Evolutionary conservation across 129 eudicot species (phyloP).

Genomic region (Tagetes erecta): DNA sequence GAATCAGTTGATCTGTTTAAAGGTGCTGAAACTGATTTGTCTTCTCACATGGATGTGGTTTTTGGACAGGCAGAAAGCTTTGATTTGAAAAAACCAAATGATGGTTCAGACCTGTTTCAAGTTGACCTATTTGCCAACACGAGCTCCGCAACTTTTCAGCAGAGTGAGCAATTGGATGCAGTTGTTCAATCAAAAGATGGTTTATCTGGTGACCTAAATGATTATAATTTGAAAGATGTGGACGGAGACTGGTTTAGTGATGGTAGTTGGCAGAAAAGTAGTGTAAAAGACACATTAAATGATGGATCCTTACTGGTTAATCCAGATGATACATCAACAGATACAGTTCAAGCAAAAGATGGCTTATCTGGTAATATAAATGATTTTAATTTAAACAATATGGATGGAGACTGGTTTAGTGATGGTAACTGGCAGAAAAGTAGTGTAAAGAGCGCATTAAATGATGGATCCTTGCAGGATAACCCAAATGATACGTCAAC

Average conservation of each 20-base stretch:
- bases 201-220: constrained; percentile 17
- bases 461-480: constrained; percentile 7
- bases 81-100: constrained; percentile 23
- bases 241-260: constrained; percentile 36
- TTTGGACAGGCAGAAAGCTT: constrained; percentile 37
- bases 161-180: constrained; percentile 28
- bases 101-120: constrained; percentile 21
- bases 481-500: constrained; percentile 28
- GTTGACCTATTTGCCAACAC: constrained; percentile 27
- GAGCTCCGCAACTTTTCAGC: constrained; percentile 26
- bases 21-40: constrained; percentile 40
- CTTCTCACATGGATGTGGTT: constrained; percentile 40
- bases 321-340: background rate
- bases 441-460: constrained; percentile 18
- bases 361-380: constrained; percentile 14
- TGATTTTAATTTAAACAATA: constrained; percentile 2
- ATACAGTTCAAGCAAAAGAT: constrained; percentile 29
- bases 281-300: constrained; percentile 9
- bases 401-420: constrained; percentile 31
- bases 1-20: constrained; percentile 37
- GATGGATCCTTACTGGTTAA: background rate
- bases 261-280: constrained; percentile 36
- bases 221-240: background rate
- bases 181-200: constrained; percentile 24
- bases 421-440: constrained; percentile 34